Percentiles rank a stretch among this genome's conserved stretches.
phyloP scores from a whole-genome alignment of 2,329 filamentous ascomycete genomes.

The Pleochaeta shiraiana region DNA sequence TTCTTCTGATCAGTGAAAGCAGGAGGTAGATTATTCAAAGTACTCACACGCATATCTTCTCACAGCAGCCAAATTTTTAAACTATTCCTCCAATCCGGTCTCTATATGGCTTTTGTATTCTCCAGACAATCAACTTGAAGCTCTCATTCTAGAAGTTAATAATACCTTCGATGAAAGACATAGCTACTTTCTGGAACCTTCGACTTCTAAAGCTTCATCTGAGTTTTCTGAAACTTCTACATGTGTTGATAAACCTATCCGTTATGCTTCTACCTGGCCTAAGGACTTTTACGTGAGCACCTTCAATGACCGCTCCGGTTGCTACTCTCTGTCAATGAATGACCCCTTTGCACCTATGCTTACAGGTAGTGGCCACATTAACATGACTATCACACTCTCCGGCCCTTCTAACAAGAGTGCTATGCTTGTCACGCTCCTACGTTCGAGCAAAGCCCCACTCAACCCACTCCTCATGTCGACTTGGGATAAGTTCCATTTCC shows the following conservation, averaged over 20 bases:
- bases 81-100: constrained; percentile 53
- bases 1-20: constrained; percentile 10
- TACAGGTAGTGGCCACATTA: constrained; percentile 21
- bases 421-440: constrained; percentile 16
- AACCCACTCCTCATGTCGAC: constrained; percentile 27
- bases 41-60: constrained; percentile 50
- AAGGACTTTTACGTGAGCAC: constrained; percentile 63
- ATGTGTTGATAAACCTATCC: constrained; percentile 6
- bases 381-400: constrained; percentile 40
- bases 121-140: constrained; percentile 29
- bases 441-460: constrained; percentile 26
- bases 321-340: constrained; percentile 27
- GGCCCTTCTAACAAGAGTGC: constrained; percentile 28
- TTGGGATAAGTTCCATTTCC: constrained; percentile 24
- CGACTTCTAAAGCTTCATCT: constrained; percentile 9
- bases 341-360: constrained; percentile 25
- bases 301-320: constrained; percentile 41
- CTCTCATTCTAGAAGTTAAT: constrained; percentile 52
- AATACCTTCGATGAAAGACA: constrained; percentile 55
- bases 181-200: constrained; percentile 36
- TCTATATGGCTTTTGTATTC: constrained; percentile 67
- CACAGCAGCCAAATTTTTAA: constrained; percentile 45
- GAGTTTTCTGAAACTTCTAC: constrained; percentile 5
- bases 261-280: constrained; percentile 31
- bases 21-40: constrained; percentile 34